Percentiles rank a stretch among this genome's conserved stretches.
Evolutionary conservation across 2,329 filamentous ascomycete genomes (phyloP).

Genomic region (Huntiella bhutanensis): DNA sequence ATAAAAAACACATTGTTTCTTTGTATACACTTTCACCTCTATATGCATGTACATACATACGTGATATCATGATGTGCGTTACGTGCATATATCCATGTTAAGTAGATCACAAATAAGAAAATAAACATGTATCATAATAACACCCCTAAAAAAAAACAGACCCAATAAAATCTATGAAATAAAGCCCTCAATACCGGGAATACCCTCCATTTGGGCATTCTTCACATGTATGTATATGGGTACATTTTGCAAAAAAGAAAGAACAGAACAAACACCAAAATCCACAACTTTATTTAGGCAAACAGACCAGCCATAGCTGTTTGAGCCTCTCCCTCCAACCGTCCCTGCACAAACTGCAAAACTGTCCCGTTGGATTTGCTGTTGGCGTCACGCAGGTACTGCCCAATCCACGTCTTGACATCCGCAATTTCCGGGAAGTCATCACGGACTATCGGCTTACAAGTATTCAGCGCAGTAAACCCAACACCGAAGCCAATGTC

Average conservation of each 20-base stretch:
- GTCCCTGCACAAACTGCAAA: constrained; percentile 49
- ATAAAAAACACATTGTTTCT: not conserved
- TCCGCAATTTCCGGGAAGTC: constrained; percentile 73
- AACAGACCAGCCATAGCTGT: constrained; percentile 8
- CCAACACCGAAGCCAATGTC: constrained; percentile 89
- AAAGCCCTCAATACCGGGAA: not conserved
- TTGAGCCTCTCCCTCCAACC: constrained; percentile 38
- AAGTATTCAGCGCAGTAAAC: constrained; percentile 85
- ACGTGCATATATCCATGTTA: too few relatives aligned
- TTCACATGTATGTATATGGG: not conserved
- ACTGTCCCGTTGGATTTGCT: constrained; percentile 52
- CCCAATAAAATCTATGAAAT: not conserved
- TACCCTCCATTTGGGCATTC: not conserved
- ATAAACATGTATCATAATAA: too few relatives aligned
- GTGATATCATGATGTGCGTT: not conserved
- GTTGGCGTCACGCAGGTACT: constrained; percentile 63
- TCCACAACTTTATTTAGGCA: not conserved
- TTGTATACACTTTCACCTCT: not conserved
- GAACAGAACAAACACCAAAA: not conserved
- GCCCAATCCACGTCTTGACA: constrained; percentile 67
- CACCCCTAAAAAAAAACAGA: too few relatives aligned
- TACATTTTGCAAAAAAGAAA: not conserved
- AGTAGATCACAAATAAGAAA: too few relatives aligned
- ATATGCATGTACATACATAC: not conserved
- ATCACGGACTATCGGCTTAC: constrained; percentile 54